Base-by-base conservation (phyloP, 2,329 filamentous ascomycete genomes). In the Colletotrichum sp. region DNA sequence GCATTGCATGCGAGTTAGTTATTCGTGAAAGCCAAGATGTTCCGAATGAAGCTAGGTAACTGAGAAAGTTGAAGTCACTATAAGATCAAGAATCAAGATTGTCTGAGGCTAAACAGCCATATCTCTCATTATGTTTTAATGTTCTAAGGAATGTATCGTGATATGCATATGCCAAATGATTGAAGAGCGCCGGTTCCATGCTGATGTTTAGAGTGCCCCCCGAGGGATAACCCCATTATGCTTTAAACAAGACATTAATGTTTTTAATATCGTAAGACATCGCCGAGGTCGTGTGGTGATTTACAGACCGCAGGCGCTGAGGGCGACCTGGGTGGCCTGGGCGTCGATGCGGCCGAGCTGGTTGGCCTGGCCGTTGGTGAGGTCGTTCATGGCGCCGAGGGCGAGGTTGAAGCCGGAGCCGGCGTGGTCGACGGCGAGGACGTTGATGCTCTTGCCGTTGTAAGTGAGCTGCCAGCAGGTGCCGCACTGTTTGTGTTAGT, bases 381-480 rank as follows among this genome's bases (percentile, higher is more conserved):
- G 86, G 24, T 81, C 82, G 82, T 93, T 86, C 88, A 93, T 84
- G 71, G 90, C 92, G 44, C 79, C 81, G 73, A 90, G 83, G n/a
- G 86, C 90, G 77, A 93, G 87, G 84, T 92, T 92, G 85, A 91
- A 90, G 57, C 89, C 89, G 6, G 76, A 74, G 16, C 26, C 84
- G 32, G 89, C 84, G 78, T 87, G 86, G 83, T 93, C 91, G 73
- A 93, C 85, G 74, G 89, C 91, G 10, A 91, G 84, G 57, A 93
- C 83, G 82, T 89, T 87, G 84, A 93, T 86, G 71, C 83, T 88
- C 74, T 82, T 85, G 77, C 88, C 88, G 55, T 87, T 84, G 83
- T 89, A 93, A 16, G 84, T 86, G 72, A 92, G 85, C 75, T 84
- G 80, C 87, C 89, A 93, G 87, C 92, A 93, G 34, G 86, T 88